Evolutionary conservation across 73 alveolate genomes (phyloP).

Genomic region (Uronychia setigera): DNA sequence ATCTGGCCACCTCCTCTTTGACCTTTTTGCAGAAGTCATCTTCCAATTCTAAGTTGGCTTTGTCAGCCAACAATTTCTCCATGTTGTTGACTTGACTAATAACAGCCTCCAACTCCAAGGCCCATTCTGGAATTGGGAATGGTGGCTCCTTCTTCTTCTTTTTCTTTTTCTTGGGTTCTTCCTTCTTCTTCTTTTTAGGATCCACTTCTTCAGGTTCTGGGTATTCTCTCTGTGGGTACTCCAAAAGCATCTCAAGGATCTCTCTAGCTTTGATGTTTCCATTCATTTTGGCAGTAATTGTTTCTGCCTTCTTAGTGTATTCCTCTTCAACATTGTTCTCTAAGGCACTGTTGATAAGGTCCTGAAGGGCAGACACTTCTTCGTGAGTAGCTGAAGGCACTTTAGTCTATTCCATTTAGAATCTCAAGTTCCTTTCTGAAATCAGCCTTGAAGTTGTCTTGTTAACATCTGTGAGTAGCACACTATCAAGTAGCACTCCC

Average conservation of each 20-base stretch:
- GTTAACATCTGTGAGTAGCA: constrained; percentile 58
- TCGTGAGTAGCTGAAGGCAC: constrained; percentile 64
- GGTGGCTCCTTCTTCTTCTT: constrained; percentile 93
- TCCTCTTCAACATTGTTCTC: constrained; percentile 75
- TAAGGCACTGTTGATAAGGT: constrained; percentile 62
- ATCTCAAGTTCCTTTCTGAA: constrained; percentile 79
- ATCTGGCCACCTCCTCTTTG: constrained; percentile 70
- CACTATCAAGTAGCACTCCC: constrained; percentile 67
- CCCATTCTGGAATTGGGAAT: constrained; percentile 95
- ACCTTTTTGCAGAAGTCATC: constrained; percentile 68
- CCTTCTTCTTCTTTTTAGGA: constrained; percentile 76
- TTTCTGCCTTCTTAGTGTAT: constrained; percentile 79
- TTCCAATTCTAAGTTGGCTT: constrained; percentile 64
- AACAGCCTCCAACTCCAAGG: constrained; percentile 78
- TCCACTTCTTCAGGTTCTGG: constrained; percentile 90
- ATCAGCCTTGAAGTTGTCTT: constrained; percentile 73
- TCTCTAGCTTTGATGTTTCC: constrained; percentile 88
- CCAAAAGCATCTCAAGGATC: constrained; percentile 81
- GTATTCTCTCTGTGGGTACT: constrained; percentile 92
- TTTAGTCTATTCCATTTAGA: constrained; percentile 71
- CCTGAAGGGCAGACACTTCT: constrained; percentile 69
- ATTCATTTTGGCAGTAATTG: constrained; percentile 76
- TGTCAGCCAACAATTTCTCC: constrained; percentile 64
- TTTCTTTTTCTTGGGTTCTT: constrained; percentile 74
- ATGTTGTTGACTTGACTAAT: constrained; percentile 59